Evolutionary conservation across 73 alveolate genomes (phyloP).

Genomic region (Tetrahymena malaccensis): DNA sequence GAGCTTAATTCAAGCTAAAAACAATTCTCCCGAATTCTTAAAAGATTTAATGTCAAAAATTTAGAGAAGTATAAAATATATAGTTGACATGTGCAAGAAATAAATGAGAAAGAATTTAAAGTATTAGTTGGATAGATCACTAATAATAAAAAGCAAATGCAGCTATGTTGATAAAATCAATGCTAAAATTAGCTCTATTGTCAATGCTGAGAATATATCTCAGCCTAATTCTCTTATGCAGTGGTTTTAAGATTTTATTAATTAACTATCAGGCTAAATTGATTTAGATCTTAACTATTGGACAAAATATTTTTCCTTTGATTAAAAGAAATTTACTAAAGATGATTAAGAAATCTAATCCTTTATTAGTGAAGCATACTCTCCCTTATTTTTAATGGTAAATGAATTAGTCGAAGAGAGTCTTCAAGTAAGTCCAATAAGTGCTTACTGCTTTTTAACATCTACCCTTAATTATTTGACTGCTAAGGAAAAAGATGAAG

Average conservation of each 20-base stretch:
- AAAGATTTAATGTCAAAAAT: neutral
- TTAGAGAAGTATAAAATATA: neutral
- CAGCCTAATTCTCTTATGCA: neutral
- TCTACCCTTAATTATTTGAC: neutral
- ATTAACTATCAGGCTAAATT: neutral
- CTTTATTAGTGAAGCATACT: neutral
- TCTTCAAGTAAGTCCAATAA: neutral
- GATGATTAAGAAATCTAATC: neutral
- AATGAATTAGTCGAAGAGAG: neutral
- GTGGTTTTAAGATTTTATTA: neutral
- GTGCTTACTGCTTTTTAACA: neutral
- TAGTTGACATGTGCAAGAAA: neutral
- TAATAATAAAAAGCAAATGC: neutral
- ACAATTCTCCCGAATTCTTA: neutral
- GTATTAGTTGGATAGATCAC: neutral
- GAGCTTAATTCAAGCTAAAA: neutral
- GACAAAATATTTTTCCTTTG: neutral
- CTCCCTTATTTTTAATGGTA: neutral
- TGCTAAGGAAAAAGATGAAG: neutral
- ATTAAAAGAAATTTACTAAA: neutral
- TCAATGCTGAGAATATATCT: neutral
- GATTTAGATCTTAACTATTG: neutral
- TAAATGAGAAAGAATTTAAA: neutral
- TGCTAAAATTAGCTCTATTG: neutral
- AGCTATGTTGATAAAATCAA: neutral